Evolutionary conservation across 257 asterid genomes (phyloP).

Genomic region (Solanum infundibuliforme): DNA sequence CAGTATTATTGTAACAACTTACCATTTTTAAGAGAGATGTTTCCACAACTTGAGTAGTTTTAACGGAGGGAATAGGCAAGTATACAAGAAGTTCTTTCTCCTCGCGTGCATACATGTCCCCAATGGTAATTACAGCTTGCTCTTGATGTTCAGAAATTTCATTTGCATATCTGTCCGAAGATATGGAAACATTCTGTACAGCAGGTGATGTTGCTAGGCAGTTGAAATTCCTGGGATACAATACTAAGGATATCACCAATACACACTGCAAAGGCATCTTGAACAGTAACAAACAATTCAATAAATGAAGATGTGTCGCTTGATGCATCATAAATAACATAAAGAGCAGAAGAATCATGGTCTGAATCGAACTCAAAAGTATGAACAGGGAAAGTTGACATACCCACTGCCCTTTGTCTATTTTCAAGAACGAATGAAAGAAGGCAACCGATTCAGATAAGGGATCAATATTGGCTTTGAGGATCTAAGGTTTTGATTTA

Average conservation of each 20-base stretch:
- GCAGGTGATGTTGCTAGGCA: slow-evolving; percentile 7
- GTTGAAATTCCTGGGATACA: slow-evolving; percentile 16
- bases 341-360: slow-evolving; percentile 26
- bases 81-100: slow-evolving; percentile 18
- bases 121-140: slow-evolving; percentile 5
- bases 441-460: slow-evolving; percentile 4
- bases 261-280: slow-evolving; percentile 30
- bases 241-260: slow-evolving; percentile 36
- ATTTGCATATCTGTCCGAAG: slow-evolving; percentile 10
- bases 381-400: slow-evolving; percentile 10
- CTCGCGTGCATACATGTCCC: slow-evolving; percentile 29
- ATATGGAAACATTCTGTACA: slow-evolving; percentile 11
- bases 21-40: slow-evolving; percentile 1
- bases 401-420: background rate
- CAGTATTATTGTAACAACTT: slow-evolving; percentile 12
- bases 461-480: background rate
- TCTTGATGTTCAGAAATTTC: slow-evolving; percentile 2
- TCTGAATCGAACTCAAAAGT: background rate
- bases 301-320: no score
- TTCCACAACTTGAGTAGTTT: slow-evolving; percentile 17
- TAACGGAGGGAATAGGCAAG: slow-evolving; percentile 4
- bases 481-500: background rate
- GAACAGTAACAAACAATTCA: slow-evolving; percentile 6
- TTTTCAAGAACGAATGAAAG: slow-evolving; percentile 1
- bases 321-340: slow-evolving; percentile 1